Base-by-base conservation (phyloP, 768 basidiomycete species). In the Tubosaeta sp. region DNA sequence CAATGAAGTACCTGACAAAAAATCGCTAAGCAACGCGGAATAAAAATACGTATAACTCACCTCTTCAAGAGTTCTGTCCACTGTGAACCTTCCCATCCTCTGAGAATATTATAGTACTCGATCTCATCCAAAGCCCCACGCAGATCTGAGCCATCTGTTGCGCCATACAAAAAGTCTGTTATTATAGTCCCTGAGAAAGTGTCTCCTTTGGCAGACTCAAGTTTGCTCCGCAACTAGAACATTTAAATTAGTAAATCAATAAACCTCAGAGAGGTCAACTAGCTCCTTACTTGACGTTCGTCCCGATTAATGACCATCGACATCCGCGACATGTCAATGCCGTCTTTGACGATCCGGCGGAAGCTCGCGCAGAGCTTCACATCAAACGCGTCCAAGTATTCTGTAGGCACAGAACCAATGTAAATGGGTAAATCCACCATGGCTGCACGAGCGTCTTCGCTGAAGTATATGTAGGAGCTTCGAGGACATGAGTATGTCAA, bases 271-370 rank as follows among this genome's bases (percentile, higher is more conserved):
- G 34, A n/a, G 45, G 9, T 8, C 16, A 5, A 2, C 29, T 27
- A 22, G 24, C 14, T 14, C 58, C 67, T 46, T 54, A 88, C 85
- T 76, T 94, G 92, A 49, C 94, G 84, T 69, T 91, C 87, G 59
- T 96, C 92, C 45, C 93, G 76, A 56, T 84, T 81, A 41, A 99
- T 82, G 16, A 96, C 76, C 81, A 90, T 86, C 14, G 70, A 67
- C 86, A 99, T 96, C 10, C 95, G 76, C 27, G 83, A 76, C 87
- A 97, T 93, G 67, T 98, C 91, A 44, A 98, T 75, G 4, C 89
- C 93, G 47, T 86, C 81, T 16, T 76, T 60, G 8, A 77, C 80
- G 47, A 97, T 86, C 36, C 81, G 80, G 56, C 75, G 65, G 34
- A 99, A 73, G 59, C 87, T 88, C 1, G 71, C 73, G 57, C 77